Conservation (phyloP, 352 stramenopile genomes). For the Phytophthora multivora region DNA sequence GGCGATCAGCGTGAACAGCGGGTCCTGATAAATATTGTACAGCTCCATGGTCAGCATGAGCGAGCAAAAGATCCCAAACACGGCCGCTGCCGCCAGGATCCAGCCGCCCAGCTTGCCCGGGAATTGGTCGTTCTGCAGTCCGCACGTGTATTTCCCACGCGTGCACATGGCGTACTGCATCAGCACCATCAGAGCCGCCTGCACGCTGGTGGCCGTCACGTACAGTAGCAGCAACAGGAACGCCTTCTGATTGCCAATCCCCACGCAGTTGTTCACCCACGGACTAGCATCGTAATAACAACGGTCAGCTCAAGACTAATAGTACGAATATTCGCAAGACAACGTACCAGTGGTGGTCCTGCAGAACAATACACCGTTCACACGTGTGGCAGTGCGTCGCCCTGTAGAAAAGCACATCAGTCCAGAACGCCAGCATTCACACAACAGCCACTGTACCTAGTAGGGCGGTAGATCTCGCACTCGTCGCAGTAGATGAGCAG, state of each 20-base stretch:
- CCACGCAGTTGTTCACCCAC: constrained; percentile 90
- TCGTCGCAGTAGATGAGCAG: constrained; percentile 83
- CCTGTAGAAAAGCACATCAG: constrained; percentile 31
- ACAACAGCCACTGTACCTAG: constrained; percentile 42
- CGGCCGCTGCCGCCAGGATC: constrained; percentile 63
- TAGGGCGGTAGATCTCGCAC: constrained; percentile 77
- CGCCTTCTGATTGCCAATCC: constrained; percentile 80
- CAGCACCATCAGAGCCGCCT: constrained; percentile 58
- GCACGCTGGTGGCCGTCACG: constrained; percentile 59
- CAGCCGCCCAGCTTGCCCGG: constrained; percentile 69
- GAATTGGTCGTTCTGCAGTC: constrained; percentile 60
- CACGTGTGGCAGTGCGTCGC: constrained; percentile 81
- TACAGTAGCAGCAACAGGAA: constrained; percentile 87
- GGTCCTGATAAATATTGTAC: constrained; percentile 73
- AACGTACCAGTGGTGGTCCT: constrained; percentile 84
- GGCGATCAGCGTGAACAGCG: constrained; percentile 55
- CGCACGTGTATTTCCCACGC: constrained; percentile 49
- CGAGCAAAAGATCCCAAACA: constrained; percentile 79
- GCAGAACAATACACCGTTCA: constrained; percentile 74
- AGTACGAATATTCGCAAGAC: background rate
- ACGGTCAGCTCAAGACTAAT: constrained; percentile 1
- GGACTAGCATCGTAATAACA: constrained; percentile 44
- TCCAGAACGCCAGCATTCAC: background rate
- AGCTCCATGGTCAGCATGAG: constrained; percentile 85
- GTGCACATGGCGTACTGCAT: constrained; percentile 57